Percentiles rank a stretch among this genome's conserved stretches.
Evolutionary conservation across 345 rosid species (phyloP).

Genomic region (Orychophragmus violaceus): DNA sequence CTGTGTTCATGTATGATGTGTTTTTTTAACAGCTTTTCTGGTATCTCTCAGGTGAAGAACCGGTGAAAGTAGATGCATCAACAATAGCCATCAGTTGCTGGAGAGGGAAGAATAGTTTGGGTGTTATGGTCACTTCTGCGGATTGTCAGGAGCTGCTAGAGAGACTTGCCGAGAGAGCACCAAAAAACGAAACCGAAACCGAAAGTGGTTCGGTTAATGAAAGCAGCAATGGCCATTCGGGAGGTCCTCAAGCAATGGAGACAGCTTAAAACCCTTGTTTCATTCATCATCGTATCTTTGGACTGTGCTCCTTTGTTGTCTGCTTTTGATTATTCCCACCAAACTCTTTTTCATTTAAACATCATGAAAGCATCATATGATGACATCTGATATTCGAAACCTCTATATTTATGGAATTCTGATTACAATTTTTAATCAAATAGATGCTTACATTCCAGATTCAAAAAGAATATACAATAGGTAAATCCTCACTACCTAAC

Average conservation of each 20-base stretch:
- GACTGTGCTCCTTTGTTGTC: not conserved
- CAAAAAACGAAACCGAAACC: conserved; percentile 24
- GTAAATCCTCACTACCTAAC: not conserved
- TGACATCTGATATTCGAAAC: not conserved
- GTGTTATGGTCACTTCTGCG: conserved; percentile 76
- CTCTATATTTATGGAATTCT: not conserved
- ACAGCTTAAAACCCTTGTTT: not conserved
- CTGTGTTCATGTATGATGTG: not conserved
- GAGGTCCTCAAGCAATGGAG: conserved; percentile 24
- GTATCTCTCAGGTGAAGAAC: conserved; percentile 27
- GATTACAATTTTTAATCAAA: not conserved
- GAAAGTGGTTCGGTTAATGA: conserved; percentile 13
- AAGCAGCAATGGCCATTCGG: conserved; percentile 14
- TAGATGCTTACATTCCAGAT: not conserved
- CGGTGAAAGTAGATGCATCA: conserved; percentile 41
- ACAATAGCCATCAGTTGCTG: conserved; percentile 90
- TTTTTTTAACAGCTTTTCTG: not conserved
- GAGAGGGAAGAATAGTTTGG: conserved; percentile 75
- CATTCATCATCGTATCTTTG: not conserved
- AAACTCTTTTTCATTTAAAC: not conserved
- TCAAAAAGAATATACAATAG: not conserved
- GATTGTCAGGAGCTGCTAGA: conserved; percentile 81
- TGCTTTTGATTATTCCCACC: not conserved
- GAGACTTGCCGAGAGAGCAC: conserved; percentile 49
- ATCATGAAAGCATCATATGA: not conserved